These are phyloP conservation scores for Penicillium nucicola DNA, from an alignment of 495 filamentous ascomycete genomes.

Conservation along the genomic window DNA sequence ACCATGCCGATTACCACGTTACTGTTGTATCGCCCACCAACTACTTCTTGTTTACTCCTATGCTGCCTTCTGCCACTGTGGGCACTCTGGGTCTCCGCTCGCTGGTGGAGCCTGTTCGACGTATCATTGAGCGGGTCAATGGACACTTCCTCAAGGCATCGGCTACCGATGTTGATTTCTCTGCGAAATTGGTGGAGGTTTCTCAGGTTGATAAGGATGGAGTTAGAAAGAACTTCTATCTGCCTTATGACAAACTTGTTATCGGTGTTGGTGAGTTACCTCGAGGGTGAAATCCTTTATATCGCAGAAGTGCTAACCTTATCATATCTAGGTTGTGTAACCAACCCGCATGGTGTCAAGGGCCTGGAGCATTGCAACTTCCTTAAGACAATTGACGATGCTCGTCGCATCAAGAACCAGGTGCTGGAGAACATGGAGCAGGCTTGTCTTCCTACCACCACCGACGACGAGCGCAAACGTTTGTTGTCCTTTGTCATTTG, in stretches of 20 bases:
- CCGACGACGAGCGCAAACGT: conserved; percentile 82
- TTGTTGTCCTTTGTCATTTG: conserved; percentile 91
- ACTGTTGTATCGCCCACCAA: conserved; percentile 92
- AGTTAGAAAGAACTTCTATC: conserved; percentile 74
- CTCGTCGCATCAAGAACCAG: conserved; percentile 79
- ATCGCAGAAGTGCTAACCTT: neutral
- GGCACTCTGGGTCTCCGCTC: conserved; percentile 89
- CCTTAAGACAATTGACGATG: conserved; percentile 90
- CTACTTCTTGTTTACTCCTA: conserved; percentile 97
- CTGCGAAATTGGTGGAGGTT: conserved; percentile 84
- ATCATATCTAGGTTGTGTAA: conserved; percentile 64
- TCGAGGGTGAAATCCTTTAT: no score
- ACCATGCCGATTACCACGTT: conserved; percentile 88
- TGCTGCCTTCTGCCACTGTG: conserved; percentile 95
- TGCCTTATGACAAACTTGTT: conserved; percentile 98
- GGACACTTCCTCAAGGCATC: conserved; percentile 88
- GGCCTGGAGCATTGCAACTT: conserved; percentile 93
- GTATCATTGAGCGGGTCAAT: conserved; percentile 69
- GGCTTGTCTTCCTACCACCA: conserved; percentile 89
- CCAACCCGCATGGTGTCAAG: conserved; percentile 94
- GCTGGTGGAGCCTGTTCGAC: conserved; percentile 86
- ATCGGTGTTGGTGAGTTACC: conserved; percentile 70
- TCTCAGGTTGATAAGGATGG: conserved; percentile 69
- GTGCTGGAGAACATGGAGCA: conserved; percentile 91
- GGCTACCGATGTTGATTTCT: conserved; percentile 88